A percentile compares a stretch with the other conserved stretches of the same genome.
Conservation (phyloP, 805 yeast genomes). For the Pichia membranifaciens region DNA sequence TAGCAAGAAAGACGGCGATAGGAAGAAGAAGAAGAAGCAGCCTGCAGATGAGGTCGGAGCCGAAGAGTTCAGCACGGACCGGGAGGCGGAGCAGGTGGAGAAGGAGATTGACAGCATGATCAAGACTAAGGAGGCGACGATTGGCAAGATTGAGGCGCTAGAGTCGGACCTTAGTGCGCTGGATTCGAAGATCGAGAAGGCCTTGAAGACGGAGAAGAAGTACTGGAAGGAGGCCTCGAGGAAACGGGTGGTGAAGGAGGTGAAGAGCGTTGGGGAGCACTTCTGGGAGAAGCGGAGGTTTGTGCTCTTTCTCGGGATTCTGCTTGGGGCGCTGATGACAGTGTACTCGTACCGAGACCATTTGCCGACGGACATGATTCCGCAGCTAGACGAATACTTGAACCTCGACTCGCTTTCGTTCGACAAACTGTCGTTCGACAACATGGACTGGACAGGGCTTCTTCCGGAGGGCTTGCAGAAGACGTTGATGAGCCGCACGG, state of each 20-base stretch:
- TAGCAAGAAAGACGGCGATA: background rate
- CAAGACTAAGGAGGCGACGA: constrained; percentile 3
- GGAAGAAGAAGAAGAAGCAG: background rate
- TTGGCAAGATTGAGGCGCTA: constrained; percentile 6
- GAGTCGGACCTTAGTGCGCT: constrained; percentile 8
- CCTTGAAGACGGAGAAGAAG: background rate
- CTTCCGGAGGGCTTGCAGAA: constrained; percentile 63
- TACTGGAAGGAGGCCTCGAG: background rate
- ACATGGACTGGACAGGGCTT: constrained; percentile 64
- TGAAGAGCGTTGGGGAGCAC: constrained; percentile 9
- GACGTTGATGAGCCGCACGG: constrained; percentile 51
- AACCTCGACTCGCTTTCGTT: constrained; percentile 51
- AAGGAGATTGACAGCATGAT: constrained; percentile 2
- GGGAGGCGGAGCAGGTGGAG: background rate
- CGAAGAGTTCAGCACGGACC: background rate
- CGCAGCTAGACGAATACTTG: constrained; percentile 45
- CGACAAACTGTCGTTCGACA: constrained; percentile 53
- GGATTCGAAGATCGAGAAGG: constrained; percentile 6
- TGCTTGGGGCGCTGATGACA: constrained; percentile 64
- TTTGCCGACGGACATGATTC: constrained; percentile 35
- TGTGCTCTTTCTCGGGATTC: constrained; percentile 51
- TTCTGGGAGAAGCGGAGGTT: constrained; percentile 18
- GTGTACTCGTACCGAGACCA: constrained; percentile 46
- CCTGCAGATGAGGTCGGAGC: background rate
- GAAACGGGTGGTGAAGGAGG: background rate